phyloP scores from a whole-genome alignment of 768 basidiomycete genomes.

The Termitomyces sp. region DNA sequence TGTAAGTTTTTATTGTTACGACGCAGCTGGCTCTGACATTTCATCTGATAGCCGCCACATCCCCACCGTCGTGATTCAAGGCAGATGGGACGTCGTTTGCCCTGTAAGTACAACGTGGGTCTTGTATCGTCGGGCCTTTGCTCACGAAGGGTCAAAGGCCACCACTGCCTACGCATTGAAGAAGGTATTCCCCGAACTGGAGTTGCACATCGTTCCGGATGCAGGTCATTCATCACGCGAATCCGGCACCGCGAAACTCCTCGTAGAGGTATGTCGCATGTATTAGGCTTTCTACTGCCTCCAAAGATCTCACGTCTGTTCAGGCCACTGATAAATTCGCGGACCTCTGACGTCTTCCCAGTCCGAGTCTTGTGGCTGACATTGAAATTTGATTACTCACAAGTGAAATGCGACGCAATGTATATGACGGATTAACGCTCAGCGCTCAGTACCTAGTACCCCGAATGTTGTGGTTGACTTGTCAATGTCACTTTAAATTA shows the following conservation, averaged over 20 bases:
- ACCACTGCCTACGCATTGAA: slow-evolving; percentile 81
- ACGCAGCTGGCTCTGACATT: background rate
- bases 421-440: background rate
- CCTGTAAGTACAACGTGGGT: slow-evolving; percentile 47
- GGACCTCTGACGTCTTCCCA: slow-evolving; percentile 14
- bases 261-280: slow-evolving; percentile 58
- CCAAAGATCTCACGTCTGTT: background rate
- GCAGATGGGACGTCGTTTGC: slow-evolving; percentile 88
- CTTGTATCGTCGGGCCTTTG: background rate
- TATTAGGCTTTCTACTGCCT: background rate
- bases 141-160: slow-evolving; percentile 36
- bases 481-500: too few relatives aligned
- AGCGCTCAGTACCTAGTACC: background rate
- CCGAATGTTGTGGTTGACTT: background rate
- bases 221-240: slow-evolving; percentile 88
- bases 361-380: too few relatives aligned
- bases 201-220: slow-evolving; percentile 73
- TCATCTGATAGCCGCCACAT: slow-evolving; percentile 68
- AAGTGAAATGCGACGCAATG: background rate
- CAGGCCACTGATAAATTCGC: slow-evolving; percentile 43
- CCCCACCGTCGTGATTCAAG: slow-evolving; percentile 78
- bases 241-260: slow-evolving; percentile 58
- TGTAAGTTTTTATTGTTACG: slow-evolving; percentile 41
- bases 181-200: slow-evolving; percentile 80
- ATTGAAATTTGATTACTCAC: background rate